A percentile compares a stretch with the other conserved stretches of the same genome.
These are phyloP conservation scores for Diaporthe citri DNA, from an alignment of 2,329 filamentous ascomycete species.

Conservation along the genomic window DNA sequence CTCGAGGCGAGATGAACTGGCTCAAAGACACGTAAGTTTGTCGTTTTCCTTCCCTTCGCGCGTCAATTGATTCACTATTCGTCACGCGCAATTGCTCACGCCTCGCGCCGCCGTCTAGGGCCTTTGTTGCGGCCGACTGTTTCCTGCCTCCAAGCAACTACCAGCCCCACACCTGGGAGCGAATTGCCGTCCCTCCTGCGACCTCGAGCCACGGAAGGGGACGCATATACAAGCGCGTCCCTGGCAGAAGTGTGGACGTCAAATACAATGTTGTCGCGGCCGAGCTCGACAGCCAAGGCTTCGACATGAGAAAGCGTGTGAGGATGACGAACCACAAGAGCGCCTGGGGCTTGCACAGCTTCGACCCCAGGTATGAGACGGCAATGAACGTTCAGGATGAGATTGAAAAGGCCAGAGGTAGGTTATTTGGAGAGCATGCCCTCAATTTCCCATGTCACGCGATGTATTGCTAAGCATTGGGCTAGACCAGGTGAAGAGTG, in stretches of 20 bases:
- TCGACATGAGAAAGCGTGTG: slow-evolving; percentile 51
- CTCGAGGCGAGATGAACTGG: slow-evolving; percentile 25
- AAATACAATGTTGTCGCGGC: slow-evolving; percentile 41
- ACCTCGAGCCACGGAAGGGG: slow-evolving; percentile 36
- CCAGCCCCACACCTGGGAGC: slow-evolving; percentile 47
- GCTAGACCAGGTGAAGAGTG: slow-evolving; percentile 32
- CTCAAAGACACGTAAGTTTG: slow-evolving; percentile 35
- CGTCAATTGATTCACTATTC: background rate
- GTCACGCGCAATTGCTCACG: background rate
- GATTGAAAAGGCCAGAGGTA: slow-evolving; percentile 46
- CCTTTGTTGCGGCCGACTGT: slow-evolving; percentile 43
- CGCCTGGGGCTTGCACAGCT: slow-evolving; percentile 50
- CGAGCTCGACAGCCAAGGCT: slow-evolving; percentile 52
- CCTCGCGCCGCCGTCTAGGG: slow-evolving; percentile 30
- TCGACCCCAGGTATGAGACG: slow-evolving; percentile 43
- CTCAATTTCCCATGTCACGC: background rate
- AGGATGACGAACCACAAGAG: slow-evolving; percentile 48
- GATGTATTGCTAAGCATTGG: background rate
- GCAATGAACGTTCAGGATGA: slow-evolving; percentile 38
- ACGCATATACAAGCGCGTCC: slow-evolving; percentile 50
- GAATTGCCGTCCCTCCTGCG: slow-evolving; percentile 46
- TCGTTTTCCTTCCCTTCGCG: background rate
- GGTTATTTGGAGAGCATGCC: slow-evolving; percentile 3
- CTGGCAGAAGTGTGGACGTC: slow-evolving; percentile 33
- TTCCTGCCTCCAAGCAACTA: slow-evolving; percentile 43